Base-by-base conservation (phyloP, 2,329 filamentous ascomycete genomes). In the Pyricularia pennisetigena region DNA sequence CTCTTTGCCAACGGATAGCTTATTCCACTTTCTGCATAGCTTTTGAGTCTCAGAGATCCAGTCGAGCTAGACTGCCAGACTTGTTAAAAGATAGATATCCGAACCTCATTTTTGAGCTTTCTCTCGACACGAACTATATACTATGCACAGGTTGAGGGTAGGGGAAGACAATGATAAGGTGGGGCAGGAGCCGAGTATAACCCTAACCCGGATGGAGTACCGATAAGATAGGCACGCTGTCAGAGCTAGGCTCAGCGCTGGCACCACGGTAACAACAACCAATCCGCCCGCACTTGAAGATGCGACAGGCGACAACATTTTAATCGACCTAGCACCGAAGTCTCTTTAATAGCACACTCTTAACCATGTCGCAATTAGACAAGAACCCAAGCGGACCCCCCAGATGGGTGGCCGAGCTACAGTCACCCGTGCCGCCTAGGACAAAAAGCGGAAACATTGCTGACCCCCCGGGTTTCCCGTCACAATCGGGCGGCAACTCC, bases 381-480 rank as follows among this genome's bases (percentile, higher is more conserved):
- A 63, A 65, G 4, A 66, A 70, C 7, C 26, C 69, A 23, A 68
- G 61, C 28, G 68, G 71, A 1, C 66, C 83, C 81, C 94, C 94
- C 41, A 82, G 85, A 83, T 99, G 95, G 95, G 92, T 94, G 41
- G 79, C 89, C 71, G 89, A 96, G 74, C 85, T 98, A 73, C 89
- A 89, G 75, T 86, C 86, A 63, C 86, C 92, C 35, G 88, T 92
- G 28, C 77, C 86, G 28, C 76, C 86, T 66, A 91, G 87, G 77
- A 79, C 88, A 67, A 93, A 92, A 79, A 83, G 85, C 66, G 76
- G 82, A 73, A 85, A 84, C 76, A 88, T 97, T 72, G 84, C 90
- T 69, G 94, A 99, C 78, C 95, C 95, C 66, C 92, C 92, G 68
- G 94, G 95, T 76, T 98, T 89, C 82, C 88, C 88, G 32, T 79